Evolutionary conservation across 352 stramenopile genomes (phyloP).

Genomic region (Pythium dissotocum): DNA sequence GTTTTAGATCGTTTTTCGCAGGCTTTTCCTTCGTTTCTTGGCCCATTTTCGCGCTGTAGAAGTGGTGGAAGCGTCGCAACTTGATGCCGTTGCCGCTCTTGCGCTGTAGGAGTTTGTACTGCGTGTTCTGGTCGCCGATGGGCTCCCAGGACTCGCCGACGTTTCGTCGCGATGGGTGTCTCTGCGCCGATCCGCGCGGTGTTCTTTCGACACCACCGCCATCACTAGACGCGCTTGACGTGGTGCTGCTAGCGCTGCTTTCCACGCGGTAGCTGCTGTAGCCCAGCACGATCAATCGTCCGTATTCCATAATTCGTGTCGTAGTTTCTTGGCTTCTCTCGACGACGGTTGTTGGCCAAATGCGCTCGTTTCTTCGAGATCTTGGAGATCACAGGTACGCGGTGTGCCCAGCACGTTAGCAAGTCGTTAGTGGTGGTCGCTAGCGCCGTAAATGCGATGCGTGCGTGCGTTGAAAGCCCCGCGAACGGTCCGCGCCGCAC

Average conservation of each 20-base stretch:
- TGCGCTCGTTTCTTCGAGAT: slow-evolving; percentile 10
- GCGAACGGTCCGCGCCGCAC: slow-evolving; percentile 6
- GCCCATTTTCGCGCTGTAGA: slow-evolving; percentile 24
- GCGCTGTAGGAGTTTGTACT: slow-evolving; percentile 57
- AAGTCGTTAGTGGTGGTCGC: neutral
- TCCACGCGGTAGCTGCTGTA: slow-evolving; percentile 86
- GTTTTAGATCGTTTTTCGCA: slow-evolving; percentile 42
- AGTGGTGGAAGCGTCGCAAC: slow-evolving; percentile 60
- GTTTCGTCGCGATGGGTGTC: slow-evolving; percentile 19
- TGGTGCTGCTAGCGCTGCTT: slow-evolving; percentile 14
- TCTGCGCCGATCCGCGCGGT: neutral
- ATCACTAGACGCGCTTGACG: neutral
- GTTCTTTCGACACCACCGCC: neutral
- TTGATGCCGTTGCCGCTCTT: slow-evolving; percentile 50
- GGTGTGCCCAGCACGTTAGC: neutral
- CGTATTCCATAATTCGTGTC: slow-evolving; percentile 48
- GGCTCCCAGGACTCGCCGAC: slow-evolving; percentile 70
- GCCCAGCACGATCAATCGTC: slow-evolving; percentile 78
- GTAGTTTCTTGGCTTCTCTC: neutral
- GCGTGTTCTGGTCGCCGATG: slow-evolving; percentile 71
- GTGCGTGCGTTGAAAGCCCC: slow-evolving; percentile 8
- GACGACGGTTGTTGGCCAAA: slow-evolving; percentile 7
- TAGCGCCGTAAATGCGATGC: neutral
- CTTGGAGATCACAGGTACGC: neutral
- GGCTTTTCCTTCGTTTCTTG: neutral